Evolutionary conservation across 345 rosid species (phyloP).

Genomic region (Ceriops decandra): DNA sequence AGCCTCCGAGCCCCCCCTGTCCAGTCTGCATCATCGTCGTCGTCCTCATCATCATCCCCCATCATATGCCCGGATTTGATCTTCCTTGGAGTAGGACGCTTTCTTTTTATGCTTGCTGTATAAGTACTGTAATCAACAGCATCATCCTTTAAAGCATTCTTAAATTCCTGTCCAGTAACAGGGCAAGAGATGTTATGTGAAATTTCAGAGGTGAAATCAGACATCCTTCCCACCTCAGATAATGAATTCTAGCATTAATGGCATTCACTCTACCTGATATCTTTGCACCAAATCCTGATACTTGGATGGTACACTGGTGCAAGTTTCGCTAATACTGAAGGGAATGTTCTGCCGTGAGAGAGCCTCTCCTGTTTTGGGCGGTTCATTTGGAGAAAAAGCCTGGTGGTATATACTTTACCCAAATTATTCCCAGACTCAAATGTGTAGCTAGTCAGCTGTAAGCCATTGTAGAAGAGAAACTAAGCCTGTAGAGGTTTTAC

Average conservation of each 20-base stretch:
- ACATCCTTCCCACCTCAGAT: not conserved
- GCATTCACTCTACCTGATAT: conserved; percentile 60
- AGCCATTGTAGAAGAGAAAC: not conserved
- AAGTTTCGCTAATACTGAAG: conserved; percentile 57
- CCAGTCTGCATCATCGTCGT: conserved; percentile 49
- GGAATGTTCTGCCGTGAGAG: conserved; percentile 70
- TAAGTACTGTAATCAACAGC: conserved; percentile 68
- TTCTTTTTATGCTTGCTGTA: conserved; percentile 81
- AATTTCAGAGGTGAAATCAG: not conserved
- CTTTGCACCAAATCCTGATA: conserved; percentile 62
- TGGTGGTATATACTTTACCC: conserved; percentile 18
- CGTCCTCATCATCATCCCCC: conserved; percentile 46
- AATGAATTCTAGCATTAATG: not conserved
- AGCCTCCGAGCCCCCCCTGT: conserved; percentile 43
- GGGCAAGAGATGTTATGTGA: not conserved
- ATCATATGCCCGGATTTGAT: conserved; percentile 24
- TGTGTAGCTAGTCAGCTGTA: not conserved
- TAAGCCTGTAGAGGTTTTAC: conserved; percentile 28
- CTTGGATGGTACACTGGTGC: conserved; percentile 49
- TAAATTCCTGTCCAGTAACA: conserved; percentile 58
- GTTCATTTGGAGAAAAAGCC: conserved; percentile 91
- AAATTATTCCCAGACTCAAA: conserved; percentile 6
- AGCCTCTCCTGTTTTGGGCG: conserved; percentile 67
- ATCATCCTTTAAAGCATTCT: conserved; percentile 83
- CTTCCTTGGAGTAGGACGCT: conserved; percentile 56